A percentile compares a stretch with the other conserved stretches of the same genome.
Conservation (phyloP, 768 basidiomycete genomes). For the Pulveroboletus frians region DNA sequence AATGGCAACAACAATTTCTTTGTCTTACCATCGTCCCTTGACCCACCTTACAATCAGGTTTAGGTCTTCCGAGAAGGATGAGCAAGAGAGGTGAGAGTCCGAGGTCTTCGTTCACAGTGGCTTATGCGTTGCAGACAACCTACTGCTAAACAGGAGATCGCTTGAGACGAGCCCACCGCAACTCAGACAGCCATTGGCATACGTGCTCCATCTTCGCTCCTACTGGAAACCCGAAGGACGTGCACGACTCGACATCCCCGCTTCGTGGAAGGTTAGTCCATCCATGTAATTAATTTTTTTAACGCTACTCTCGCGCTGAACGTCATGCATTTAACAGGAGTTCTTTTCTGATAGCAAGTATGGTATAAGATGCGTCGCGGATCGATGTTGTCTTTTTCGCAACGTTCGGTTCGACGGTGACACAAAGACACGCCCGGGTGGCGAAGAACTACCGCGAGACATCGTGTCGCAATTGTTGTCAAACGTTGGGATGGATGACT, state of each 20-base stretch:
- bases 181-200: conserved; percentile 16
- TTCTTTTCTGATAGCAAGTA: conserved; percentile 1
- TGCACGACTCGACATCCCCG: conserved; percentile 18
- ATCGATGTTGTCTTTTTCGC: conserved; percentile 13
- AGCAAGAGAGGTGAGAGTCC: conserved; percentile 8
- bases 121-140: conserved; percentile 5
- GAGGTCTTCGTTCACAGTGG: neutral
- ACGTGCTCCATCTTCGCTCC: conserved; percentile 21
- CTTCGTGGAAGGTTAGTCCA: conserved; percentile 24
- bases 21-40: neutral
- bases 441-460: conserved; percentile 9
- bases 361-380: neutral
- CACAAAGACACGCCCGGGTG: neutral
- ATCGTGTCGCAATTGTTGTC: conserved; percentile 11
- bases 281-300: neutral
- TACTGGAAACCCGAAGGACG: conserved; percentile 16
- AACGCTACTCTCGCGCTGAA: neutral
- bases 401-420: conserved; percentile 14
- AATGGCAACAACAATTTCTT: neutral
- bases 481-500: neutral
- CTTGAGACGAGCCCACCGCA: conserved; percentile 14
- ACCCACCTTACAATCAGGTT: neutral
- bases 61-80: conserved; percentile 6
- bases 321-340: conserved; percentile 4
- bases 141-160: conserved; percentile 5